These are phyloP conservation scores for Maudiozyma turicensis DNA, from an alignment of 805 yeast genomes.

Conservation along the genomic window DNA sequence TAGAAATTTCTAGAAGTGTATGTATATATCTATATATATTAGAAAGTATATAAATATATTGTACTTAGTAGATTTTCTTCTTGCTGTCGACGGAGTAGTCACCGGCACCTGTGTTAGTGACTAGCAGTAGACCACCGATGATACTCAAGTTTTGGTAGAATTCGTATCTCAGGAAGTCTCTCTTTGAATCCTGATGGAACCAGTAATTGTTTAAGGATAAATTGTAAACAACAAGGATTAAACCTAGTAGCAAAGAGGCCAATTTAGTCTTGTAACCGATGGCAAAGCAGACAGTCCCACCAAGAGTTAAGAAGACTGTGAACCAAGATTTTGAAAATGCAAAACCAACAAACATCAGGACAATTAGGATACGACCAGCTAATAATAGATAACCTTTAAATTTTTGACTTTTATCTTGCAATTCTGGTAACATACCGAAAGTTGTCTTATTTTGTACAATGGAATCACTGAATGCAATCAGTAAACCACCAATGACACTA, in stretches of 20 bases:
- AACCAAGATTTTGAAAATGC: slow-evolving; percentile 69
- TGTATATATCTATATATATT: not conserved
- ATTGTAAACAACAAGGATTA: slow-evolving; percentile 68
- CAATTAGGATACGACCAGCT: slow-evolving; percentile 82
- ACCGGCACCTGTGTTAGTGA: slow-evolving; percentile 95
- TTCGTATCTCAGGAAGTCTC: slow-evolving; percentile 88
- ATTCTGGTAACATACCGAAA: slow-evolving; percentile 41
- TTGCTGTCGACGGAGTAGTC: slow-evolving; percentile 88
- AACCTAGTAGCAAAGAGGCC: slow-evolving; percentile 63
- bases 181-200: slow-evolving; percentile 57
- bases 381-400: slow-evolving; percentile 71
- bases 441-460: slow-evolving; percentile 64
- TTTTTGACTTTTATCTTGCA: slow-evolving; percentile 50
- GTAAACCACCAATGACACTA: slow-evolving; percentile 84
- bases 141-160: slow-evolving; percentile 90
- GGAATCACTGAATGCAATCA: slow-evolving; percentile 81
- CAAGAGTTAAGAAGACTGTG: slow-evolving; percentile 50
- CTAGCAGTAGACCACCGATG: slow-evolving; percentile 84
- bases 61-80: slow-evolving; percentile 73
- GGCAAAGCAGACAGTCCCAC: slow-evolving; percentile 73
- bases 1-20: not conserved
- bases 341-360: slow-evolving; percentile 78
- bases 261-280: slow-evolving; percentile 90
- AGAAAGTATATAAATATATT: not conserved
- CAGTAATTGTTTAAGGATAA: slow-evolving; percentile 80